A percentile compares a stretch with the other conserved stretches of the same genome.
Evolutionary conservation across 768 basidiomycete species (phyloP).

Genomic region (Lentinula sp.): DNA sequence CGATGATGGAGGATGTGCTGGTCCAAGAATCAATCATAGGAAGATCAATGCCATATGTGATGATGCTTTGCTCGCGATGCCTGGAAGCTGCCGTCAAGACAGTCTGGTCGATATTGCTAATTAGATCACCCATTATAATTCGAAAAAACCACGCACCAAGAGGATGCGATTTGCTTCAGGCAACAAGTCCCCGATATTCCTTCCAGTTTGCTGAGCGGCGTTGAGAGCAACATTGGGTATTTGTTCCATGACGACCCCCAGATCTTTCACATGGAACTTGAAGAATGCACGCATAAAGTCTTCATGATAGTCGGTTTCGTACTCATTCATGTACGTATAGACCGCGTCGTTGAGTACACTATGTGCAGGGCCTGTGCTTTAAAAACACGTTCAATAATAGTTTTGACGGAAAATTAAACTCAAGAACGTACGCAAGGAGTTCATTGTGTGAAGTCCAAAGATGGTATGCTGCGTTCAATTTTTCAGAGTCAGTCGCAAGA

Average conservation of each 20-base stretch:
- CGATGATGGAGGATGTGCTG: constrained; percentile 60
- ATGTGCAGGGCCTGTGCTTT: constrained; percentile 48
- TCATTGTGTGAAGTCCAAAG: constrained; percentile 79
- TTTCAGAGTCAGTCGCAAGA: constrained; percentile 80
- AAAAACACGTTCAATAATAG: not conserved
- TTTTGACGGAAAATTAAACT: not conserved
- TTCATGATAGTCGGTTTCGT: constrained; percentile 52
- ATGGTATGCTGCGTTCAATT: constrained; percentile 72
- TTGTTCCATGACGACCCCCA: constrained; percentile 63
- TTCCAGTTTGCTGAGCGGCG: constrained; percentile 36
- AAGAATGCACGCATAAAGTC: constrained; percentile 86
- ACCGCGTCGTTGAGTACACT: constrained; percentile 70
- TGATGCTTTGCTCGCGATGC: constrained; percentile 65
- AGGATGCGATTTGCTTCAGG: constrained; percentile 66
- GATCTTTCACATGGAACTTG: constrained; percentile 55
- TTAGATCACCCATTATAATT: not conserved
- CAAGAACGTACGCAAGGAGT: constrained; percentile 44
- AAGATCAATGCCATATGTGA: constrained; percentile 71
- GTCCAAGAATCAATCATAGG: constrained; percentile 83
- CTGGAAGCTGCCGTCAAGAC: constrained; percentile 67
- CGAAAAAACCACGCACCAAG: constrained; percentile 40
- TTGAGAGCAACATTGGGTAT: constrained; percentile 43
- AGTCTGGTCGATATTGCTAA: constrained; percentile 35
- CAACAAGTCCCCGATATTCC: constrained; percentile 38
- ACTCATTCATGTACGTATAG: constrained; percentile 56